Conservation (phyloP, 768 basidiomycete genomes). For the Boletus insuetus region DNA sequence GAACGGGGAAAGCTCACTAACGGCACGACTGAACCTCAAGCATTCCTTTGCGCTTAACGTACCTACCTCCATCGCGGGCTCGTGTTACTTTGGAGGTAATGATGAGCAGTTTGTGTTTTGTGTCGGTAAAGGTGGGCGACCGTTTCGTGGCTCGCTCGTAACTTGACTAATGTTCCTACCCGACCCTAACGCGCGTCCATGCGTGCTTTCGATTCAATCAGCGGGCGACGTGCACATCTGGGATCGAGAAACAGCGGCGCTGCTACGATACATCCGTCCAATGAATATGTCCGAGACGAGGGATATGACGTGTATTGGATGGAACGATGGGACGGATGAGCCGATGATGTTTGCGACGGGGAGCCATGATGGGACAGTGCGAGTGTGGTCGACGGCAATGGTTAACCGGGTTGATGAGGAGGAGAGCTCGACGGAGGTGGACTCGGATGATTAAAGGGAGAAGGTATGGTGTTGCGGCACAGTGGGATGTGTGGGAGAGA, state of each 20-base stretch:
- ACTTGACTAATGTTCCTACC: too few relatives aligned
- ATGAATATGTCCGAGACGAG: slow-evolving; percentile 47
- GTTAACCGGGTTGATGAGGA: not conserved
- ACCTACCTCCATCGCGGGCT: slow-evolving; percentile 69
- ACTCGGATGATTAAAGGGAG: slow-evolving; percentile 14
- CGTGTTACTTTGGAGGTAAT: slow-evolving; percentile 77
- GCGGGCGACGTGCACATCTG: slow-evolving; percentile 83
- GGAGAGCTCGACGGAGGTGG: slow-evolving; percentile 16
- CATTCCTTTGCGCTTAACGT: slow-evolving; percentile 68
- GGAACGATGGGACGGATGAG: slow-evolving; percentile 60
- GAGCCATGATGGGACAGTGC: slow-evolving; percentile 72
- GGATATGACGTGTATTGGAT: slow-evolving; percentile 78
- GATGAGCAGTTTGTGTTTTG: slow-evolving; percentile 79
- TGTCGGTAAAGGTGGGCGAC: slow-evolving; percentile 62
- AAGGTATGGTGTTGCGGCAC: not conserved
- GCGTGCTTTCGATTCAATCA: slow-evolving; percentile 22
- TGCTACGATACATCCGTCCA: slow-evolving; percentile 66
- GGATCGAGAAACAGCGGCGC: slow-evolving; percentile 75
- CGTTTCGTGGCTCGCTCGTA: too few relatives aligned
- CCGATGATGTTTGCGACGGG: slow-evolving; percentile 63
- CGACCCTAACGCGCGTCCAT: too few relatives aligned
- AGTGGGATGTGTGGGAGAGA: too few relatives aligned
- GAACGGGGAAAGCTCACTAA: slow-evolving; percentile 16
- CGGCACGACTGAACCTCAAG: slow-evolving; percentile 37
- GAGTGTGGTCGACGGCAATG: slow-evolving; percentile 61